Conservation (phyloP, 352 stramenopile genomes). For the Peronospora belbahrii region DNA sequence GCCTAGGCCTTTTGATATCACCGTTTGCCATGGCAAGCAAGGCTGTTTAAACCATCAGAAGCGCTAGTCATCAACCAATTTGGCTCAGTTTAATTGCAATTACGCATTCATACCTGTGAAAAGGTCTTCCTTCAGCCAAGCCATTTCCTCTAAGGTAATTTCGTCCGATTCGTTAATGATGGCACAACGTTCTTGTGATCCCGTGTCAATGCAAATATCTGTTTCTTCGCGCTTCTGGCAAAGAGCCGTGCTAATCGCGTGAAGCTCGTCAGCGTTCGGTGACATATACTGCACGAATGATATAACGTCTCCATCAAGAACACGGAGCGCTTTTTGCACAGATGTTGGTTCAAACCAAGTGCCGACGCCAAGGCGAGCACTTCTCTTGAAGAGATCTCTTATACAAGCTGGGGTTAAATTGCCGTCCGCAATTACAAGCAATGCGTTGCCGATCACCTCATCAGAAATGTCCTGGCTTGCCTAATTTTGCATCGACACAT, state of each 20-base stretch:
- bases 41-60: slow-evolving; percentile 20
- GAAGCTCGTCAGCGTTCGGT: slow-evolving; percentile 69
- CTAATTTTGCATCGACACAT: slow-evolving; percentile 17
- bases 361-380: slow-evolving; percentile 28
- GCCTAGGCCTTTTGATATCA: slow-evolving; percentile 40
- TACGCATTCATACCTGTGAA: slow-evolving; percentile 38
- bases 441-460: slow-evolving; percentile 37
- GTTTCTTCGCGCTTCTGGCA: slow-evolving; percentile 15
- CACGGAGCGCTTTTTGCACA: slow-evolving; percentile 66
- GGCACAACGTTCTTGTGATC: slow-evolving; percentile 40
- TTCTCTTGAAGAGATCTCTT: slow-evolving; percentile 39
- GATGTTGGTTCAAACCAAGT: slow-evolving; percentile 85
- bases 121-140: slow-evolving; percentile 55
- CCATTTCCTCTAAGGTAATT: slow-evolving; percentile 37
- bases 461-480: slow-evolving; percentile 36
- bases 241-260: slow-evolving; percentile 61
- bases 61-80: slow-evolving; percentile 1
- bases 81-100: neutral
- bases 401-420: slow-evolving; percentile 57
- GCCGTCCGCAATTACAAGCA: slow-evolving; percentile 66
- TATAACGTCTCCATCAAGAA: slow-evolving; percentile 44
- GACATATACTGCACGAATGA: slow-evolving; percentile 60
- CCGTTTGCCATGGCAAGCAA: slow-evolving; percentile 54
- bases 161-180: slow-evolving; percentile 39
- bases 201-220: slow-evolving; percentile 12